Conservation (phyloP, 306 rosid genomes). For the Lablab purpureus region DNA sequence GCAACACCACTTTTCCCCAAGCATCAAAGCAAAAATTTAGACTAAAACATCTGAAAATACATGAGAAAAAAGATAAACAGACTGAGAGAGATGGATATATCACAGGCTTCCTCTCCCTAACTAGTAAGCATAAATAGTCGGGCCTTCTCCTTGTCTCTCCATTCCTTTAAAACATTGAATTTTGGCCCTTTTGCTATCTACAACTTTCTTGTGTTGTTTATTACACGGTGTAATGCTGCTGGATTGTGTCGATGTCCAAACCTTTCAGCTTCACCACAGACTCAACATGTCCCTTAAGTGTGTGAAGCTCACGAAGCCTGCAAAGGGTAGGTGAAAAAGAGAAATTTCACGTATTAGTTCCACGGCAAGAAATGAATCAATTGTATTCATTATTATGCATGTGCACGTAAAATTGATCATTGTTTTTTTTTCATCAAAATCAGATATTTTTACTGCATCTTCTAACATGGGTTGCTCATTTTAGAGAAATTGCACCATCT, state of each 20-base stretch:
- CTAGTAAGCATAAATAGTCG: conserved; percentile 50
- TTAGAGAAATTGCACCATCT: not conserved
- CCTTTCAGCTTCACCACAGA: conserved; percentile 99
- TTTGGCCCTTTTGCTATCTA: conserved; percentile 44
- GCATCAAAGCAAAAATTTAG: conserved; percentile 51
- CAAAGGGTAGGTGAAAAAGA: not conserved
- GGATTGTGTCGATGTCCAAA: conserved; percentile 88
- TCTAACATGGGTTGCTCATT: not conserved
- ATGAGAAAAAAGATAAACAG: conserved; percentile 41
- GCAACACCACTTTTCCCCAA: conserved; percentile 42
- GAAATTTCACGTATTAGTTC: not conserved
- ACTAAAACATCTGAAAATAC: conserved; percentile 51
- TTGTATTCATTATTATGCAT: not conserved
- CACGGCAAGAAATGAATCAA: not conserved
- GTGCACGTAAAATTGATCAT: not conserved
- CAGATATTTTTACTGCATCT: not conserved
- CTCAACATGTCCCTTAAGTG: conserved; percentile 98
- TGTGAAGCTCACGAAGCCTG: conserved; percentile 97
- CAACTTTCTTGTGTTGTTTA: conserved; percentile 21
- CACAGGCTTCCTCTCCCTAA: conserved; percentile 58
- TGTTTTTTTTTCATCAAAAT: not conserved
- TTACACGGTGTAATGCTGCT: conserved; percentile 97
- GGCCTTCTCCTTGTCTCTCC: conserved; percentile 49
- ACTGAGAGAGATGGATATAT: conserved; percentile 53
- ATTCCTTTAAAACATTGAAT: conserved; percentile 36